phyloP scores from a whole-genome alignment of 2,329 filamentous ascomycete genomes.

The Tolypocladium pustulatum region DNA sequence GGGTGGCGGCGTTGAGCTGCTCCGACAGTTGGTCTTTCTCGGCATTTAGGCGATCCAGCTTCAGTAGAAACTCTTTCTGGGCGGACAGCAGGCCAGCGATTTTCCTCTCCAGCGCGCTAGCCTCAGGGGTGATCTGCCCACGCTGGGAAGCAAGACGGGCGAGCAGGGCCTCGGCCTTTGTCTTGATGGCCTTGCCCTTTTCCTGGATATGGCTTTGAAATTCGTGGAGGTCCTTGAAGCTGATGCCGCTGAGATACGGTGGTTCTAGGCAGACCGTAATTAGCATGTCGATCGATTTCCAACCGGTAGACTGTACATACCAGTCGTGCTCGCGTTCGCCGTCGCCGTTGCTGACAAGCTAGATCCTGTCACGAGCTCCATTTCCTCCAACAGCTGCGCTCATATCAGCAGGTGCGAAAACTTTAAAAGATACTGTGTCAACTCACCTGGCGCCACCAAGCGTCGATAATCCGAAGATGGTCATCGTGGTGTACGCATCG shows the following conservation, averaged over 20 bases:
- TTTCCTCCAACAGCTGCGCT: constrained; percentile 49
- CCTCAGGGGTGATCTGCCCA: constrained; percentile 52
- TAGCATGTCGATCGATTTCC: constrained; percentile 5
- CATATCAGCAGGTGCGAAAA: constrained; percentile 1
- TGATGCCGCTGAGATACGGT: constrained; percentile 46
- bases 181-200: constrained; percentile 66
- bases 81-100: constrained; percentile 65
- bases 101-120: constrained; percentile 62
- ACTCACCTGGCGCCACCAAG: constrained; percentile 87
- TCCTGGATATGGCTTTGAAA: constrained; percentile 75
- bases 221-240: constrained; percentile 53
- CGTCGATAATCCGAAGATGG: constrained; percentile 80
- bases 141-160: constrained; percentile 39
- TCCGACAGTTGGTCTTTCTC: constrained; percentile 82
- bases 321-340: constrained; percentile 7
- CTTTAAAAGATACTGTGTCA: neutral
- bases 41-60: constrained; percentile 61
- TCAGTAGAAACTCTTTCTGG: constrained; percentile 71
- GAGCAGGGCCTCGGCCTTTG: constrained; percentile 62
- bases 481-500: constrained; percentile 78
- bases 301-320: constrained; percentile 9
- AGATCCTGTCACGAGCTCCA: constrained; percentile 47
- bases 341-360: constrained; percentile 20
- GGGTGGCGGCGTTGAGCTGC: constrained; percentile 76
- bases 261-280: constrained; percentile 28